Conservation (phyloP, 2,329 filamentous ascomycete species). For the Fusarium euwallaceae region DNA sequence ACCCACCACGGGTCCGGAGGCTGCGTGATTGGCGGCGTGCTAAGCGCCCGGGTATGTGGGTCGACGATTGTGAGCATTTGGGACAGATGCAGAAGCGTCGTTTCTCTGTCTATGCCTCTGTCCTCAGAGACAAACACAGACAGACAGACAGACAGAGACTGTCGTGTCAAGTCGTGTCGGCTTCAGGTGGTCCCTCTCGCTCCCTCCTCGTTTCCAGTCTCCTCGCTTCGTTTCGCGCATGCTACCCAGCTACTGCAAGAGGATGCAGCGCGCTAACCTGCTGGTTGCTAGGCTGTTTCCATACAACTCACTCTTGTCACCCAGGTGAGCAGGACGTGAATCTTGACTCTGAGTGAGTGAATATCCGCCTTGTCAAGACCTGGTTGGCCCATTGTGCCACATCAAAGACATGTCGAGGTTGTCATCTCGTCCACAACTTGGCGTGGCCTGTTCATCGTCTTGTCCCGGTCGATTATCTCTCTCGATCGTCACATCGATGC, state of each 20-base stretch:
- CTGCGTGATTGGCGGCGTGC: constrained; percentile 51
- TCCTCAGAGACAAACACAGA: neutral
- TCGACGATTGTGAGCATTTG: constrained; percentile 34
- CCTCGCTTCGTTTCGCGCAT: constrained; percentile 29
- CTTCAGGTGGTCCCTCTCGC: constrained; percentile 21
- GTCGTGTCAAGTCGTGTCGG: constrained; percentile 22
- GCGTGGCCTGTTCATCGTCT: constrained; percentile 27
- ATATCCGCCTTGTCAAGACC: constrained; percentile 14
- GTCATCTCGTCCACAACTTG: constrained; percentile 8
- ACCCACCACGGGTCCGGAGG: constrained; percentile 46
- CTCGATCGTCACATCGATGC: constrained; percentile 16
- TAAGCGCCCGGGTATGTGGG: constrained; percentile 52
- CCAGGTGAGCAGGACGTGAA: neutral
- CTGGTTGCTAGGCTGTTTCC: constrained; percentile 24
- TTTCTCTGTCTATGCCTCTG: neutral
- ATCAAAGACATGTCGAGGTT: neutral
- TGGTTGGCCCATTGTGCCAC: neutral
- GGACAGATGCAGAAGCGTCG: constrained; percentile 45
- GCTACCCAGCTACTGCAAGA: constrained; percentile 44
- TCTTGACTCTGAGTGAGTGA: neutral
- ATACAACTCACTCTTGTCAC: constrained; percentile 8
- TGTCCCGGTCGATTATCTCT: constrained; percentile 23
- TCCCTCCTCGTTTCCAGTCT: constrained; percentile 23
- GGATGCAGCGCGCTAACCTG: constrained; percentile 42
- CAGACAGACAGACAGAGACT: neutral